Percentiles rank a stretch among this genome's conserved stretches.
phyloP scores from a whole-genome alignment of 495 filamentous ascomycete species.

The Penicillium verhagenii region DNA sequence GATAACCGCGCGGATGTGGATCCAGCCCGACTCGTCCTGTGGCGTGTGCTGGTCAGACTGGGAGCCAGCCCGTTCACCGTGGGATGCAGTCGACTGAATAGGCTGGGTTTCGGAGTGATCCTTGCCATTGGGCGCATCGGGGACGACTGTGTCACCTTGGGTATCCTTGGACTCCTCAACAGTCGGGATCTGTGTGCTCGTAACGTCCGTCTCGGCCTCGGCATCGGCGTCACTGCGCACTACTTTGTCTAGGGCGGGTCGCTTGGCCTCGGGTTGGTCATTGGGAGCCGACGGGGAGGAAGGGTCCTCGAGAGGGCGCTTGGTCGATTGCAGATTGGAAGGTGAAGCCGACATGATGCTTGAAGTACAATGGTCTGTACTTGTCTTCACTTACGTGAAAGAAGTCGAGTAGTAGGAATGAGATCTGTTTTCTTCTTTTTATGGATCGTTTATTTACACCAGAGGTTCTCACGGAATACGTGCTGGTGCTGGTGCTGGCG shows the following conservation, averaged over 20 bases:
- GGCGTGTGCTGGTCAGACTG: slow-evolving; percentile 51
- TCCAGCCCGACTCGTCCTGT: slow-evolving; percentile 92
- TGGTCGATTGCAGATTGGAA: slow-evolving; percentile 64
- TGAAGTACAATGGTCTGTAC: slow-evolving; percentile 29
- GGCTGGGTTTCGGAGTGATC: slow-evolving; percentile 53
- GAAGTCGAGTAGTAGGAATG: slow-evolving; percentile 45
- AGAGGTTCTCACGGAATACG: slow-evolving; percentile 82
- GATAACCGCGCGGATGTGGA: slow-evolving; percentile 94
- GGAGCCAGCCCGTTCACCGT: slow-evolving; percentile 52
- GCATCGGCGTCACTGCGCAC: slow-evolving; percentile 58
- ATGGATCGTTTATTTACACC: slow-evolving; percentile 86
- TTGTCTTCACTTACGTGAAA: slow-evolving; percentile 42
- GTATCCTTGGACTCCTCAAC: slow-evolving; percentile 45
- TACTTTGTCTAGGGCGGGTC: slow-evolving; percentile 91
- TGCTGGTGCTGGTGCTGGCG: slow-evolving; percentile 77
- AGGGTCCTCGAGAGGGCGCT: slow-evolving; percentile 94
- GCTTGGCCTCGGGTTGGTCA: slow-evolving; percentile 96
- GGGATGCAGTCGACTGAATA: slow-evolving; percentile 62
- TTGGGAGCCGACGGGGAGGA: slow-evolving; percentile 87
- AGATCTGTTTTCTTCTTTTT: slow-evolving; percentile 42
- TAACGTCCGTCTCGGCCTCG: slow-evolving; percentile 51
- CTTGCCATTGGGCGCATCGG: slow-evolving; percentile 65
- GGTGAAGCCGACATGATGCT: slow-evolving; percentile 62
- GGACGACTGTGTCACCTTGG: slow-evolving; percentile 67
- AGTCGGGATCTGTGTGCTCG: slow-evolving; percentile 37